Evolutionary conservation across 164 flowering plant species (phyloP).

Genomic region (Echeveria elegans): DNA sequence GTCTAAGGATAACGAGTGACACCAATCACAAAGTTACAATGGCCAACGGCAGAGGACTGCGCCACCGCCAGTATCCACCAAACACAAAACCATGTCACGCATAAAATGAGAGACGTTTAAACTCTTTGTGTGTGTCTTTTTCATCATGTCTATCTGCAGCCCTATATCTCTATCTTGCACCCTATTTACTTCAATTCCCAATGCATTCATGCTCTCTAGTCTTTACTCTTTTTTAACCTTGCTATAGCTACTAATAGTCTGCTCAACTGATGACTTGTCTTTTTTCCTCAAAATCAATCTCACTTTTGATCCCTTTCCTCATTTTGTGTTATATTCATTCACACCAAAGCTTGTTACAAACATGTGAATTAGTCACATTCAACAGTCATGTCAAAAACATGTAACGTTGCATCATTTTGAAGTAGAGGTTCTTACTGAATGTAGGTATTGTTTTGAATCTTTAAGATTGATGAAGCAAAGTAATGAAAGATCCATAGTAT

Average conservation of each 20-base stretch:
- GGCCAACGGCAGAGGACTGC: conserved; percentile 1
- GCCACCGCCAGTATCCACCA: conserved; percentile 3
- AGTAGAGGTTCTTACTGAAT: no score
- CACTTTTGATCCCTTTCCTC: neutral
- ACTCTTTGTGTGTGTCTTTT: conserved; percentile 3
- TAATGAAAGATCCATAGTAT: neutral
- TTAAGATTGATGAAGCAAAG: neutral
- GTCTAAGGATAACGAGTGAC: neutral
- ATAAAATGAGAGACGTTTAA: neutral
- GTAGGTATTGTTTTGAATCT: no score
- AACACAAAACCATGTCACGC: neutral
- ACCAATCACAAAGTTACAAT: neutral
- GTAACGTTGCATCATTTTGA: no score
- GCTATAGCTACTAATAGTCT: neutral
- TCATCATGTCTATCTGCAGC: conserved; percentile 8
- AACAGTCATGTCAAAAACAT: neutral
- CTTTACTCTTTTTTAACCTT: neutral
- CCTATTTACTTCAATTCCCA: conserved; percentile 7
- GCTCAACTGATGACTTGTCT: neutral
- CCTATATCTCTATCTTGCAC: neutral
- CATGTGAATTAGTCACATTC: neutral
- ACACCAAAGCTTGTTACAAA: neutral
- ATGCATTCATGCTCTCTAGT: neutral
- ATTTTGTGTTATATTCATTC: neutral
- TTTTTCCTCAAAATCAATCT: conserved; percentile 1